Base-by-base conservation (phyloP, 495 filamentous ascomycete genomes). In the Aspergillus taichungensis region DNA sequence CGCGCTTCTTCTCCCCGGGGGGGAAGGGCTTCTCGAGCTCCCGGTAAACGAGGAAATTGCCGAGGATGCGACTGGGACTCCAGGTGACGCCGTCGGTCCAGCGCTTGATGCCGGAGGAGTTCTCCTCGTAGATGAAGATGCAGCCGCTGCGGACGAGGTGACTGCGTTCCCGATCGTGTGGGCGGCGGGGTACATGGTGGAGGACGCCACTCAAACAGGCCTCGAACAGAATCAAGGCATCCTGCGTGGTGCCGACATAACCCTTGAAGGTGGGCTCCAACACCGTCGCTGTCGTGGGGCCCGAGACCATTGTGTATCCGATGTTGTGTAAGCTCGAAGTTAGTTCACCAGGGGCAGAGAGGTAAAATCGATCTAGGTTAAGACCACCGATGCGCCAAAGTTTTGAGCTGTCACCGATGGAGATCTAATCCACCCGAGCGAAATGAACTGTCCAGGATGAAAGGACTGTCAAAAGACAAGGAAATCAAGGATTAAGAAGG, bases 61-160 rank as follows among this genome's bases (percentile, higher is more conserved):
- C 84, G 36, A 92, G 66, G 30, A 95, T 90, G 11, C 90, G 82
- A 60, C 88, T 94, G 0, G 90, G 88, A 54, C 85, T 91, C 90
- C 90, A 95, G 12, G 79, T 79, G 9, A 86, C 75, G 3, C 88
- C 88, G 59, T 96, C 90, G 0, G 90, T 95, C 90, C 90, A 95
- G 34, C 90, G 76, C 66, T 91, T 94, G 63, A 95, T 94, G 2
- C 85, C 86, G 1, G 88, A 91, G 1, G 84, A 80, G 44, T 84
- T 79, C 57, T 94, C 87, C 56, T 92, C 86, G 63, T 94, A 95
- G 51, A 95, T 84, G 60, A 95, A 91, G 8, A 94, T 77, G 43
- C 83, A 82, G 14, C 90, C 90, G 55, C 87, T 94, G 46, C 72
- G 76, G 53, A 95, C 90, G 34, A 91, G 71, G 11, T 72, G 60